Evolutionary conservation across 345 rosid species (phyloP).

Genomic region (Luvunga scandens): DNA sequence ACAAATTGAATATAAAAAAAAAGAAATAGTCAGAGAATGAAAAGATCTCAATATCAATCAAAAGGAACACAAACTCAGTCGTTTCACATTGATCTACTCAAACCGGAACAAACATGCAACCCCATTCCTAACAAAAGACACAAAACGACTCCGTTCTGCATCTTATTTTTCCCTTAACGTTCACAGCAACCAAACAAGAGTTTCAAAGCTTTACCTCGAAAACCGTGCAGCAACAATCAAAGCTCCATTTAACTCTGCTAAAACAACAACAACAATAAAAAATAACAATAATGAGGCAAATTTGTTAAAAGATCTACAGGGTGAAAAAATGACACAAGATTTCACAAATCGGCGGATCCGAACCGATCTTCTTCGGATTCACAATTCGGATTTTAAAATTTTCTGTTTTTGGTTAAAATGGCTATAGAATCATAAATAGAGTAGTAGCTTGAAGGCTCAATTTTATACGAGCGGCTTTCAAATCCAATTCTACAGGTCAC

Average conservation of each 20-base stretch:
- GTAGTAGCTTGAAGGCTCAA: conserved; percentile 12
- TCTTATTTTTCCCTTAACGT: conserved; percentile 2
- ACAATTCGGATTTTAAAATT: background rate
- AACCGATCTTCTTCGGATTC: conserved; percentile 21
- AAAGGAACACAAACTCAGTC: background rate
- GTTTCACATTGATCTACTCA: conserved; percentile 37
- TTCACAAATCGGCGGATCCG: conserved; percentile 33
- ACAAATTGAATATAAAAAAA: background rate
- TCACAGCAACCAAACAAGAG: conserved; percentile 33
- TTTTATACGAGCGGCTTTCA: conserved; percentile 28
- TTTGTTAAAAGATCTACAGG: conserved; percentile 26
- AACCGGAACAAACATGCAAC: conserved; percentile 17
- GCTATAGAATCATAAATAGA: background rate
- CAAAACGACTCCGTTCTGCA: background rate
- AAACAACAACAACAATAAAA: background rate
- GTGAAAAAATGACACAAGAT: background rate
- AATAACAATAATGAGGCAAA: background rate
- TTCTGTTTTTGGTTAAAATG: background rate
- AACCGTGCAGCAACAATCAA: conserved; percentile 36
- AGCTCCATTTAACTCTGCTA: conserved; percentile 30
- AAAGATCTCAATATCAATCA: conserved; percentile 7
- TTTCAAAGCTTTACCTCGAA: conserved; percentile 27
- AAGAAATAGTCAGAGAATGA: background rate
- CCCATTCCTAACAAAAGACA: background rate
- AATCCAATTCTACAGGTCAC: conserved; percentile 30